Conservation (phyloP, 129 eudicot genomes). For the Smallanthus sonchifolius region DNA sequence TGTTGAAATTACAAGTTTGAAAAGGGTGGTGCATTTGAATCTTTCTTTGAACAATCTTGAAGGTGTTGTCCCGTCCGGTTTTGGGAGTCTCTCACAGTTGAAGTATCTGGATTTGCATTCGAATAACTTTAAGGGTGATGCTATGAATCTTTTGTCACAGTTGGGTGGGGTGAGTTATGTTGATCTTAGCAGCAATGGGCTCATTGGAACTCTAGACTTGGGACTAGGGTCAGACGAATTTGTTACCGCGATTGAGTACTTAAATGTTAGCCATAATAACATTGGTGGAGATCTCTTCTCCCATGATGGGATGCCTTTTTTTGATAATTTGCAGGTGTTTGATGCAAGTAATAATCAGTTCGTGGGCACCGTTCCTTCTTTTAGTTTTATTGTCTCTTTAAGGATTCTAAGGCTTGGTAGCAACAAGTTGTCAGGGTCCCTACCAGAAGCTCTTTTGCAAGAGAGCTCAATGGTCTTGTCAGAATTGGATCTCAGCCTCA, state of each 20-base stretch:
- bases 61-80: constrained; percentile 47
- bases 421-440: constrained; percentile 67
- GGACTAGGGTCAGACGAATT: constrained; percentile 53
- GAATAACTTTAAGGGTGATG: constrained; percentile 56
- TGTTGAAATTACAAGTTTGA: constrained; percentile 27
- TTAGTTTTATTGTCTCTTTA: constrained; percentile 72
- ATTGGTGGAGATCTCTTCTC: constrained; percentile 63
- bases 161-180: constrained; percentile 51
- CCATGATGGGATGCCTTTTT: constrained; percentile 85
- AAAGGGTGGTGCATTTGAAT: constrained; percentile 43
- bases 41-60: constrained; percentile 52
- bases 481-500: constrained; percentile 73
- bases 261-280: constrained; percentile 67
- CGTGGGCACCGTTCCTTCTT: constrained; percentile 69
- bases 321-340: constrained; percentile 72
- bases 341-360: constrained; percentile 72
- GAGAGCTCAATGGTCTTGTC: constrained; percentile 73
- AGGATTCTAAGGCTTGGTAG: constrained; percentile 53
- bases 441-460: constrained; percentile 74
- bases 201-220: constrained; percentile 57
- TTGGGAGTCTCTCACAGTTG: constrained; percentile 39
- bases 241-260: constrained; percentile 49
- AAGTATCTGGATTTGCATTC: constrained; percentile 62
- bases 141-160: constrained; percentile 45
- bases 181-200: constrained; percentile 66